These are phyloP conservation scores for Phytophthora pistaciae DNA, from an alignment of 352 stramenopile genomes.

Conservation along the genomic window DNA sequence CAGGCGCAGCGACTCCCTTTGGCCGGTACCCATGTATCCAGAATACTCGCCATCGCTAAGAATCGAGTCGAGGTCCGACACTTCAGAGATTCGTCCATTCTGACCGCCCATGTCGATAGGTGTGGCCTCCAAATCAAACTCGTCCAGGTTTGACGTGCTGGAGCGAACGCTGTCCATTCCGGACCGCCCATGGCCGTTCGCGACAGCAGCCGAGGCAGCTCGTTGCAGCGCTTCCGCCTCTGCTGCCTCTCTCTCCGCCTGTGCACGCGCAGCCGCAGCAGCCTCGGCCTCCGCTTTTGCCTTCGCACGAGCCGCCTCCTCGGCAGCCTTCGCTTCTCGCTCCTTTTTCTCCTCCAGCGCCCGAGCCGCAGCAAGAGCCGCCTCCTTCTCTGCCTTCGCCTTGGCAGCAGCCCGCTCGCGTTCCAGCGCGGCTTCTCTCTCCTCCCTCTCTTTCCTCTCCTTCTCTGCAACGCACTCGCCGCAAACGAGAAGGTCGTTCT, in stretches of 20 bases:
- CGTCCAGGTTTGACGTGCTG: slow-evolving; percentile 58
- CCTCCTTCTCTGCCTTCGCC: slow-evolving; percentile 60
- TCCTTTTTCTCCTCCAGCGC: slow-evolving; percentile 59
- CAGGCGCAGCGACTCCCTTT: slow-evolving; percentile 75
- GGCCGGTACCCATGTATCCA: slow-evolving; percentile 53
- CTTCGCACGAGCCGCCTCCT: slow-evolving; percentile 50
- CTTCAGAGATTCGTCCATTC: slow-evolving; percentile 67
- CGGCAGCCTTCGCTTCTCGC: slow-evolving; percentile 42
- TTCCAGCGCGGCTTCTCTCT: slow-evolving; percentile 54
- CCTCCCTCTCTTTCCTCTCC: slow-evolving; percentile 62
- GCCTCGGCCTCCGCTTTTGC: slow-evolving; percentile 41
- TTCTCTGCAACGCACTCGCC: slow-evolving; percentile 57
- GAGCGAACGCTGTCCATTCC: slow-evolving; percentile 40
- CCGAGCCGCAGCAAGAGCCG: slow-evolving; percentile 54
- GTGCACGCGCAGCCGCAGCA: slow-evolving; percentile 29
- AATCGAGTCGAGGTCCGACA: slow-evolving; percentile 71
- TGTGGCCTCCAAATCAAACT: slow-evolving; percentile 77
- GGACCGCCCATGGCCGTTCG: slow-evolving; percentile 34
- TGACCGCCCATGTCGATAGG: slow-evolving; percentile 42
- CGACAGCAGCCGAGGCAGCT: slow-evolving; percentile 38
- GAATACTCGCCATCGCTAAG: slow-evolving; percentile 73
- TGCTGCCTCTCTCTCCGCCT: slow-evolving; percentile 43
- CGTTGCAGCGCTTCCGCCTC: slow-evolving; percentile 37
- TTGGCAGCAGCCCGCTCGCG: slow-evolving; percentile 52
- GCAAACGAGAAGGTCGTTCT: slow-evolving; percentile 69